Evolutionary conservation across 1,284 basidiomycete species (phyloP), one percentile per base, ranked within the genome.

Genomic region (Acaromyces ingoldii): DNA sequence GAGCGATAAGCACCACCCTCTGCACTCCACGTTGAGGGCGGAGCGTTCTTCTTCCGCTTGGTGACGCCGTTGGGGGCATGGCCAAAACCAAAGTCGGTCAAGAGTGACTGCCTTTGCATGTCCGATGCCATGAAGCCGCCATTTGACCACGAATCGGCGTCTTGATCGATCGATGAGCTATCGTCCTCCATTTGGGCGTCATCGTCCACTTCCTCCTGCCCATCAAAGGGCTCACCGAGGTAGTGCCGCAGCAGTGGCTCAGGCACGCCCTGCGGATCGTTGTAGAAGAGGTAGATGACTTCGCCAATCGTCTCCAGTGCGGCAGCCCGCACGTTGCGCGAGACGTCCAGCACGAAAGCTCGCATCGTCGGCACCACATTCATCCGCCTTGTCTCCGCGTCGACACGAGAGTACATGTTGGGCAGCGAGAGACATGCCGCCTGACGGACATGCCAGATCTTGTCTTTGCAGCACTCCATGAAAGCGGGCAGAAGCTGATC

Each of bases 241-340:
- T 89, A 97, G 49, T 92, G 80, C 22, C 82, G 79, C 6, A 97
- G 72, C 1, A 97, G 81, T 70, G 89, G 83, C n/a, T 81, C 74
- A 1, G 92, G 92, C 15, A 77, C 80, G 6, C 80, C 78, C 4
- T 61, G 52, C 0, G 75, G 69, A 63, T 84, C 82, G 19, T 82
- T 78, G 50, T 83, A 80, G 74, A 98, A 98, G 4, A 89, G 84
- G 74, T 89, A 85, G 59, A 97, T 84, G 22, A 92, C 83, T 75
- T 97, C 92, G 5, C 92, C 93, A 6, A 96, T 82, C 30, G 89
- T 83, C 72, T 97, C 91, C 30, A 96, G 81, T 1, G 88, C 84
- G 1, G 89, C 88, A 19, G 83, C 83, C 24, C 89, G 85, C 19
- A 96, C 90, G 17, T 83, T 80, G 4, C 83, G 77, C 21, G 82